phyloP scores from a whole-genome alignment of 179 eudicot species.

The Spergularia azorica region DNA sequence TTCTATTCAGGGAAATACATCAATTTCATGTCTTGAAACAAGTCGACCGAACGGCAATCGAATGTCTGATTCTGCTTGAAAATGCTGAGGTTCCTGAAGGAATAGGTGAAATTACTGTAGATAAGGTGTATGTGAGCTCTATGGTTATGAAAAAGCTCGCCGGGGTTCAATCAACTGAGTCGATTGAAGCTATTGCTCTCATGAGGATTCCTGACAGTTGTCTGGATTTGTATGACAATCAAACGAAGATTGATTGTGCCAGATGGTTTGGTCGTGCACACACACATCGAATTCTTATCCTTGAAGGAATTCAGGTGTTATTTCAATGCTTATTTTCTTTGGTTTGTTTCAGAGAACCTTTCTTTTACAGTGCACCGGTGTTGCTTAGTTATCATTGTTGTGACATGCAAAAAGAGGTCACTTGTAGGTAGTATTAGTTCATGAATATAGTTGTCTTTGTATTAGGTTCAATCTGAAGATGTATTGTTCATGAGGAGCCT shows the following conservation, averaged over 20 bases:
- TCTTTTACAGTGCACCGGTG: neutral
- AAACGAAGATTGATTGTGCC: constrained; percentile 35
- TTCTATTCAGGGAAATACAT: constrained; percentile 66
- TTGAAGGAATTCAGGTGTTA: constrained; percentile 94
- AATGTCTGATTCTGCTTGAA: constrained; percentile 74
- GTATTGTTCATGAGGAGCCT: too few species aligned
- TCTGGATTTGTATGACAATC: constrained; percentile 41
- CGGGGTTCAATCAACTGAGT: constrained; percentile 83
- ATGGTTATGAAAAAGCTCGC: constrained; percentile 80
- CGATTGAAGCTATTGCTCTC: constrained; percentile 71
- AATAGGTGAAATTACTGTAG: constrained; percentile 41
- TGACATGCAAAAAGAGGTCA: neutral
- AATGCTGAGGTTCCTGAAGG: constrained; percentile 56
- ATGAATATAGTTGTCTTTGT: too few species aligned
- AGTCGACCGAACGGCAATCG: constrained; percentile 34
- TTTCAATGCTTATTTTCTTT: constrained; percentile 14
- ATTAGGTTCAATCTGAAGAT: too few species aligned
- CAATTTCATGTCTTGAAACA: constrained; percentile 44
- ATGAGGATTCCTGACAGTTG: constrained; percentile 72
- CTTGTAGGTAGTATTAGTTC: neutral
- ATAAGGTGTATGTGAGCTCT: constrained; percentile 60
- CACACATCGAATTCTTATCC: constrained; percentile 74
- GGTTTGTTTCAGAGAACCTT: neutral
- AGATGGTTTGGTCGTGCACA: constrained; percentile 49
- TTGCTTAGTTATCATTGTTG: neutral